Evolutionary conservation across 2,329 filamentous ascomycete genomes (phyloP).

Genomic region (Colletotrichum sp.): DNA sequence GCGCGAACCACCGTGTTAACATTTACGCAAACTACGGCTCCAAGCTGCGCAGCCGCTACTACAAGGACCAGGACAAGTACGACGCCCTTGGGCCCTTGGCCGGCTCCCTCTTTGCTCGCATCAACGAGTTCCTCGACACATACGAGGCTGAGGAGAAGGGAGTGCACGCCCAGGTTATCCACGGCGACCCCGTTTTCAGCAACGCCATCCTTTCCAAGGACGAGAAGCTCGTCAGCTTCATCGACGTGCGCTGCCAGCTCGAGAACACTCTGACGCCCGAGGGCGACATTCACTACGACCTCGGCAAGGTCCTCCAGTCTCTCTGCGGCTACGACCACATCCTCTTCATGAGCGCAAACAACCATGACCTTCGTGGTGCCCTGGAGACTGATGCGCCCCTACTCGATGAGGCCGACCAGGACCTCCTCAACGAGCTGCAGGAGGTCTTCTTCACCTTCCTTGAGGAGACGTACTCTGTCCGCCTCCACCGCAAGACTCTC

Average conservation of each 20-base stretch:
- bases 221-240: conserved; percentile 29
- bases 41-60: conserved; percentile 27
- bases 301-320: conserved; percentile 33
- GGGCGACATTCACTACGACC: conserved; percentile 34
- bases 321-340: conserved; percentile 34
- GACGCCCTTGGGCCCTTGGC: conserved; percentile 28
- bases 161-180: conserved; percentile 28
- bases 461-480: conserved; percentile 26
- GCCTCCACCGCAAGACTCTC: conserved; percentile 32
- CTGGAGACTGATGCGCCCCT: conserved; percentile 23
- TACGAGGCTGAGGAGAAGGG: conserved; percentile 33
- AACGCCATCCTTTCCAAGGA: conserved; percentile 31
- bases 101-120: conserved; percentile 25
- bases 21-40: conserved; percentile 30
- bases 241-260: conserved; percentile 34
- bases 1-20: conserved; percentile 26
- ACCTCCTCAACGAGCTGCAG: conserved; percentile 27
- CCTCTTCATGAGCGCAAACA: conserved; percentile 27
- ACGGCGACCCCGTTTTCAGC: conserved; percentile 34
- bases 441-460: conserved; percentile 30
- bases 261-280: conserved; percentile 28
- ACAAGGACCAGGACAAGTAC: conserved; percentile 24
- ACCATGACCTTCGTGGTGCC: conserved; percentile 18
- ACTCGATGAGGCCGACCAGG: conserved; percentile 27
- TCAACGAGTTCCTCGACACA: conserved; percentile 30